These are phyloP conservation scores for Candida nemodendra DNA, from an alignment of 805 yeast species.

Conservation along the genomic window DNA sequence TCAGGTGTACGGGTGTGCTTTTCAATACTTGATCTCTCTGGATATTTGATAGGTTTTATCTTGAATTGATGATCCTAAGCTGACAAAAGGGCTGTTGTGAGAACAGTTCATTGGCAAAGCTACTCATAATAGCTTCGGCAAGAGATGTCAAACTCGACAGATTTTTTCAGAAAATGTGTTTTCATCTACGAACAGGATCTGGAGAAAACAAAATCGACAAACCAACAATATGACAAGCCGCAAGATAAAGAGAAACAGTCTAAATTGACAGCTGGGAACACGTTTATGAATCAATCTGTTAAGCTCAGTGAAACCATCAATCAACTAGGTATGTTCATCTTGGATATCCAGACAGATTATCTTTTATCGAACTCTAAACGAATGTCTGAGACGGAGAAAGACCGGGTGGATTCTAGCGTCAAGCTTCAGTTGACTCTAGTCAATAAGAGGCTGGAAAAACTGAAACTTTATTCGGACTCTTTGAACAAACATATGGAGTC, in stretches of 20 bases:
- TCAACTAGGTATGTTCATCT: slow-evolving; percentile 34
- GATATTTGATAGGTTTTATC: no score
- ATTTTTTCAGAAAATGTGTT: slow-evolving; percentile 47
- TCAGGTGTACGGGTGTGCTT: no score
- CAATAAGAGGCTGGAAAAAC: slow-evolving; percentile 26
- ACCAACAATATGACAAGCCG: slow-evolving; percentile 2
- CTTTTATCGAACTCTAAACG: slow-evolving; percentile 30
- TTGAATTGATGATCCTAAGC: no score
- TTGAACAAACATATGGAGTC: slow-evolving; percentile 49
- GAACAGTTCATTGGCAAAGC: no score
- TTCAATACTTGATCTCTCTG: no score
- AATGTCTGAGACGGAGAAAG: slow-evolving; percentile 26
- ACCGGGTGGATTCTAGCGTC: slow-evolving; percentile 27
- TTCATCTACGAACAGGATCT: slow-evolving; percentile 39
- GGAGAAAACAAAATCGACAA: neutral
- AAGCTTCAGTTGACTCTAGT: slow-evolving; percentile 24
- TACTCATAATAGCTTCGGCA: no score
- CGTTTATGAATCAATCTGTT: slow-evolving; percentile 40
- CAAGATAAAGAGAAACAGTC: slow-evolving; percentile 5
- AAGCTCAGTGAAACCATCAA: slow-evolving; percentile 36
- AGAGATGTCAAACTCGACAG: slow-evolving; percentile 48
- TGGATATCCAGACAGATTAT: slow-evolving; percentile 36
- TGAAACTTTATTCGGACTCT: slow-evolving; percentile 36
- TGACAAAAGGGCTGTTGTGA: no score
- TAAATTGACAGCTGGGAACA: slow-evolving; percentile 28